Evolutionary conservation across 2,329 filamentous ascomycete species (phyloP).

Genomic region (Colletotrichum lini): DNA sequence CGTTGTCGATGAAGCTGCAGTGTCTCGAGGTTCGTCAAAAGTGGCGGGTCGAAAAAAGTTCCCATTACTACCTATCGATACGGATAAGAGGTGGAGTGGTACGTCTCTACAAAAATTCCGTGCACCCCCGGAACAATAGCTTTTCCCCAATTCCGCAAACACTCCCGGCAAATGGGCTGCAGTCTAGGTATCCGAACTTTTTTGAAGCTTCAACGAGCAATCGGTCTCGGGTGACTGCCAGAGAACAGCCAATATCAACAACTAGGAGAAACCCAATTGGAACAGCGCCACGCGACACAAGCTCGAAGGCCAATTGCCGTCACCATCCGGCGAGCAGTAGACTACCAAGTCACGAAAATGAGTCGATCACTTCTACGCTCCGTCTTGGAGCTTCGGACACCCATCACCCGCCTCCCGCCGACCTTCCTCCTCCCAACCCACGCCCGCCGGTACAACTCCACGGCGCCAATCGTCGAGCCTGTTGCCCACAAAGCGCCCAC

Average conservation of each 20-base stretch:
- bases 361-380: constrained; percentile 75
- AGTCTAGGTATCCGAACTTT: constrained; percentile 33
- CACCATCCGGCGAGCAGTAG: background rate
- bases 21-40: constrained; percentile 4
- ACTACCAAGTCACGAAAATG: constrained; percentile 55
- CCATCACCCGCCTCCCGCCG: constrained; percentile 56
- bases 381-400: constrained; percentile 71
- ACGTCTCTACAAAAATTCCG: constrained; percentile 20
- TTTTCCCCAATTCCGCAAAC: constrained; percentile 26
- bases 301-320: constrained; percentile 7
- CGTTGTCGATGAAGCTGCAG: background rate
- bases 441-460: constrained; percentile 62
- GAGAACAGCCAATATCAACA: constrained; percentile 21
- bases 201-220: constrained; percentile 24
- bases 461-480: constrained; percentile 64
- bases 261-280: background rate
- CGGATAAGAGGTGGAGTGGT: background rate
- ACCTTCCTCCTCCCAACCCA: constrained; percentile 46
- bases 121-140: constrained; percentile 17
- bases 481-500: constrained; percentile 41
- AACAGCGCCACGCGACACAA: background rate
- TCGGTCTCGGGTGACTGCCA: background rate
- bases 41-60: constrained; percentile 42
- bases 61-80: constrained; percentile 37
- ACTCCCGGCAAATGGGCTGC: background rate